Percentiles rank a stretch among this genome's conserved stretches.
Conservation (phyloP, 805 yeast genomes). For the fission yeast (Schizosaccharomyces pombe) region DNA sequence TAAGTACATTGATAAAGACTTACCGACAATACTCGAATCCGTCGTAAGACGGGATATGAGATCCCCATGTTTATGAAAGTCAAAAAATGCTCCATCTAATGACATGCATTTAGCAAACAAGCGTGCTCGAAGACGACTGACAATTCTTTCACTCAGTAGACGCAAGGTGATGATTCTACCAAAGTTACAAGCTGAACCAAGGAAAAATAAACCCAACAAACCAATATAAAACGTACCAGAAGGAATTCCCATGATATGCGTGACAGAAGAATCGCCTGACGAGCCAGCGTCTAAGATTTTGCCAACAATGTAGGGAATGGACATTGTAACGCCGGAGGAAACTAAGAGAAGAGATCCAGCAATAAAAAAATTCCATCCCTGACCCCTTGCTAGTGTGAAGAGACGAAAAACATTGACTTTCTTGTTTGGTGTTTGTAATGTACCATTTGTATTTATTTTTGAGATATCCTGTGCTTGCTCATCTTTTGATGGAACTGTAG, state of each 20-base stretch:
- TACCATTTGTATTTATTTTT: neutral
- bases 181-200: conserved; percentile 60
- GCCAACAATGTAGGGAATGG: conserved; percentile 63
- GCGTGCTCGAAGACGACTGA: conserved; percentile 58
- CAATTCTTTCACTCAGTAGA: conserved; percentile 65
- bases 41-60: conserved; percentile 67
- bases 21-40: conserved; percentile 71
- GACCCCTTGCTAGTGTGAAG: neutral
- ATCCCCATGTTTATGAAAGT: conserved; percentile 76
- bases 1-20: conserved; percentile 66
- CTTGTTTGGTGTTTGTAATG: conserved; percentile 20
- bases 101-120: conserved; percentile 53
- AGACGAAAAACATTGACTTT: neutral
- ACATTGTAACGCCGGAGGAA: conserved; percentile 49
- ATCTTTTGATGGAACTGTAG: too few species aligned
- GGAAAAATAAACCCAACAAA: conserved; percentile 35
- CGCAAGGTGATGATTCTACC: conserved; percentile 58
- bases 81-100: conserved; percentile 78
- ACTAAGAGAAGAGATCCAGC: neutral
- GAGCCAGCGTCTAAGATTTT: conserved; percentile 56
- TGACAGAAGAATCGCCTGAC: conserved; percentile 14
- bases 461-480: too few species aligned
- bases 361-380: neutral
- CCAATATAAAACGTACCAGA: conserved; percentile 39
- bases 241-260: conserved; percentile 32